Evolutionary conservation across 495 filamentous ascomycete genomes (phyloP), one percentile per base, ranked within the genome.

Genomic region (Parachaetomium inaequale): DNA sequence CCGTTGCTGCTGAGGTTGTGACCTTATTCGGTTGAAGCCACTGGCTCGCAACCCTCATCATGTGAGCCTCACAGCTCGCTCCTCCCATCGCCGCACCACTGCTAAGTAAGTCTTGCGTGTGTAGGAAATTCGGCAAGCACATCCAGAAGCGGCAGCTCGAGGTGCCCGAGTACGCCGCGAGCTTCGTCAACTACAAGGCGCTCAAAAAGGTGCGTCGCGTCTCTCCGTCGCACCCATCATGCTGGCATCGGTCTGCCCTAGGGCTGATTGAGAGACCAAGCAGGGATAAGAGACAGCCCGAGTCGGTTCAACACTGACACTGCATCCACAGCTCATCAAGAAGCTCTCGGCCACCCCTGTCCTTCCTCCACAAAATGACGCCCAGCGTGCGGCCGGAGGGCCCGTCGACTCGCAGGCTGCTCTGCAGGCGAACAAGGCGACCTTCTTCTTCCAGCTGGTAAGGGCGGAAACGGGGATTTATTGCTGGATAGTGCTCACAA

Each of bases 91-190:
- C 26, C 19, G 3, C 0, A 21, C 28, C 14, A 36, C 26, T 7
- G 29, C 34, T 21, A 49, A 25, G 40, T 59, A 3, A 60, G 12
- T 2, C n/a, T n/a, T n/a, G n/a, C 47, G 6, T 19, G 21, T 26
- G 66, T 62, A 98, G 94, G 94, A 98, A 98, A 85, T 98, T 98
- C 80, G 94, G 94, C 74, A 98, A 98, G 82, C 89, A 96, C 69
- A 94, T 98, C 65, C 95, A 97, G 79, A 96, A 94, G 82, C 87
- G 92, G 74, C 93, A 98, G 81, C 91, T 98, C 68, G 94, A 98
- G 76, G 90, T 98, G 36, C 94, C 94, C 38, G 94, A 98, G 82
- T 98, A 98, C 88, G 94, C 93, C 51, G 91, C 93, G 54, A 96
- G 91, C 77, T 98, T 98, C 73, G 93, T 98, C 55, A 97, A 98